Conservation (phyloP, 176 grass and related monocot genomes). For the Pontederia crassipes region DNA sequence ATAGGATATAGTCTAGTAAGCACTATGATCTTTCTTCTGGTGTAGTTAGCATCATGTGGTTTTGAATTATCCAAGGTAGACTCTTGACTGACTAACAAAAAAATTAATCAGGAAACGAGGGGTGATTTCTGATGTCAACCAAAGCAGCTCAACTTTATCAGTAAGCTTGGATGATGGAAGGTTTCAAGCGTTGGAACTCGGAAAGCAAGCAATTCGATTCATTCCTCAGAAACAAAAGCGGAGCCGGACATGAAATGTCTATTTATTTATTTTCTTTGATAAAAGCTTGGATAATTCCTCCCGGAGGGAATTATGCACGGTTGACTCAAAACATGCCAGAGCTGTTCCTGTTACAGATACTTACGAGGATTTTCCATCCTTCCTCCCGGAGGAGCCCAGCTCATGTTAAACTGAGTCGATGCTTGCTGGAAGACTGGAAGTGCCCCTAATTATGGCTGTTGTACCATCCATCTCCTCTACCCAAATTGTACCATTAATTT, state of each 20-base stretch:
- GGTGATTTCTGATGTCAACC: constrained; percentile 35
- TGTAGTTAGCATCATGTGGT: neutral
- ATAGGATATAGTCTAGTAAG: neutral
- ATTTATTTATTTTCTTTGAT: too few species aligned
- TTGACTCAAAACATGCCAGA: too few species aligned
- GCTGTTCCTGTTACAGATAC: too few species aligned
- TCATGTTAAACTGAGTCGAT: too few species aligned
- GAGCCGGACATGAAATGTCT: constrained; percentile 22
- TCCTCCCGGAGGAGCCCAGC: too few species aligned
- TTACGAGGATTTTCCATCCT: too few species aligned
- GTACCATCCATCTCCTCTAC: too few species aligned
- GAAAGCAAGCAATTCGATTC: constrained; percentile 54
- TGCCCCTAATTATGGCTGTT: too few species aligned
- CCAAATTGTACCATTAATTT: too few species aligned
- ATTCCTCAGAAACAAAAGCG: constrained; percentile 46
- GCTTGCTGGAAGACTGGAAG: too few species aligned
- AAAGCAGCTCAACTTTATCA: constrained; percentile 19
- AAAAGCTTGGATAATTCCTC: too few species aligned
- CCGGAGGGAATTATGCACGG: too few species aligned
- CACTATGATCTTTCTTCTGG: neutral
- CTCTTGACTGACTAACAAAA: neutral
- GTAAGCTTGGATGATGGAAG: constrained; percentile 53
- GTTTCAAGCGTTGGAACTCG: constrained; percentile 44
- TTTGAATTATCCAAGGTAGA: neutral
- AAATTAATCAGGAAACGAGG: constrained; percentile 50